Evolutionary conservation across 2,329 filamentous ascomycete species (phyloP).

Genomic region (Diaporthe helianthi): DNA sequence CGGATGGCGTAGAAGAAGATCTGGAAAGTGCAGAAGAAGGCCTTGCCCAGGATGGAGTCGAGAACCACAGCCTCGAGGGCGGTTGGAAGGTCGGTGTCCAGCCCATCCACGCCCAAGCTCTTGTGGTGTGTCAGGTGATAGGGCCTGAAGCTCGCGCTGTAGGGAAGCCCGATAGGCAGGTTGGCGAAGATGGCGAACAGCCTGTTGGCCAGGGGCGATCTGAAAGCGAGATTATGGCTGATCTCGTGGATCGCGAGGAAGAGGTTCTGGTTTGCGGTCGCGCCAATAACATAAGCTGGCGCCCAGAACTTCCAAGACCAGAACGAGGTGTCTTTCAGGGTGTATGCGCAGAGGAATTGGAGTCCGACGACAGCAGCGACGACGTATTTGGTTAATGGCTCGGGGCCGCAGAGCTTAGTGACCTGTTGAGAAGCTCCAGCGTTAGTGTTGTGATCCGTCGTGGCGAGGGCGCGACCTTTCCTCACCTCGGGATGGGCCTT

Average conservation of each 20-base stretch:
- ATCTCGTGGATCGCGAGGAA: slow-evolving; percentile 99
- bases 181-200: slow-evolving; percentile 93
- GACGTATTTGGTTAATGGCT: slow-evolving; percentile 94
- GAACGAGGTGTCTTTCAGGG: slow-evolving; percentile 78
- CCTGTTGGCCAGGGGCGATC: slow-evolving; percentile 78
- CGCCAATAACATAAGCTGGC: slow-evolving; percentile 89
- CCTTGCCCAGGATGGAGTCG: slow-evolving; percentile 93
- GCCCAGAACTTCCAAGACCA: slow-evolving; percentile 85
- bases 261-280: slow-evolving; percentile 96
- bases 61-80: slow-evolving; percentile 90
- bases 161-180: slow-evolving; percentile 92
- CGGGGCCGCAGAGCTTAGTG: slow-evolving; percentile 94
- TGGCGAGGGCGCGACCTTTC: slow-evolving; percentile 26
- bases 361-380: slow-evolving; percentile 83
- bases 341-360: slow-evolving; percentile 79
- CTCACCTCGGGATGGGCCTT: slow-evolving; percentile 94
- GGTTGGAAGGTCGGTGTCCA: slow-evolving; percentile 95
- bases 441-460: background rate
- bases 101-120: slow-evolving; percentile 92
- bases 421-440: slow-evolving; percentile 63
- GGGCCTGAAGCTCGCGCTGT: slow-evolving; percentile 95
- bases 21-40: slow-evolving; percentile 99
- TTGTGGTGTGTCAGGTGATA: slow-evolving; percentile 99
- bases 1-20: slow-evolving; percentile 98
- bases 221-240: slow-evolving; percentile 95